Evolutionary conservation across 148 eudicot species (phyloP).

Genomic region (Linanthus parryae): DNA sequence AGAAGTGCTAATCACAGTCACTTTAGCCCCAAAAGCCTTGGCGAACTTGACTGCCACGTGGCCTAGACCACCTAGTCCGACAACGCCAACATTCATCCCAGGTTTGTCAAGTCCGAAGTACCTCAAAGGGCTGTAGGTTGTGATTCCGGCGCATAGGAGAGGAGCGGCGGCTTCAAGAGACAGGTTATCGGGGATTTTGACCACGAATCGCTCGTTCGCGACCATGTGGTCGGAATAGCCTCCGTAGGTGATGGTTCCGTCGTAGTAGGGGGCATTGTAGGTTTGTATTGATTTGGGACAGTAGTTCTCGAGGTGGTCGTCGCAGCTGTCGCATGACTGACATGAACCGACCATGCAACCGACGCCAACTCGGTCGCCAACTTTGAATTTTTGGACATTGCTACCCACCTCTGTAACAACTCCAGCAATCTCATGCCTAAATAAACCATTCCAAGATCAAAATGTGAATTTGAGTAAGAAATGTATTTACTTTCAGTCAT

Average conservation of each 20-base stretch:
- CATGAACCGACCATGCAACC: conserved; percentile 29
- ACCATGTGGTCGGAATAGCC: conserved; percentile 30
- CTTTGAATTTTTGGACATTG: conserved; percentile 22
- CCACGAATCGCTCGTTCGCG: conserved; percentile 13
- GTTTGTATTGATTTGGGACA: conserved; percentile 6
- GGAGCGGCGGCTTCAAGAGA: conserved; percentile 34
- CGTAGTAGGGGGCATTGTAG: conserved; percentile 7
- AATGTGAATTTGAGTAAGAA: too few species aligned
- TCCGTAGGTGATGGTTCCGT: conserved; percentile 22
- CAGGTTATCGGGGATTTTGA: conserved; percentile 5
- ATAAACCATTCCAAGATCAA: too few species aligned
- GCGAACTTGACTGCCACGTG: conserved; percentile 36
- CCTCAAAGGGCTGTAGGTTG: conserved; percentile 34
- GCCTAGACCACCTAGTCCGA: conserved; percentile 38
- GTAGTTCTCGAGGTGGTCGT: conserved; percentile 13
- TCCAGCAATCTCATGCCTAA: conserved; percentile 18
- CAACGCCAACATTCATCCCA: conserved; percentile 26
- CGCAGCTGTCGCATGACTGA: conserved; percentile 16
- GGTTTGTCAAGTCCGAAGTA: conserved; percentile 32
- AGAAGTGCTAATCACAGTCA: conserved; percentile 36
- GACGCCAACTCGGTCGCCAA: conserved; percentile 28
- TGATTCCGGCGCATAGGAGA: conserved; percentile 41
- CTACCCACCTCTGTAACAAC: conserved; percentile 16
- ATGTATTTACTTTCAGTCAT: too few species aligned
- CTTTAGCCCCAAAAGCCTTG: conserved; percentile 33